These are phyloP conservation scores for Scalesia atractyloides DNA, from an alignment of 129 eudicot species.

Conservation along the genomic window DNA sequence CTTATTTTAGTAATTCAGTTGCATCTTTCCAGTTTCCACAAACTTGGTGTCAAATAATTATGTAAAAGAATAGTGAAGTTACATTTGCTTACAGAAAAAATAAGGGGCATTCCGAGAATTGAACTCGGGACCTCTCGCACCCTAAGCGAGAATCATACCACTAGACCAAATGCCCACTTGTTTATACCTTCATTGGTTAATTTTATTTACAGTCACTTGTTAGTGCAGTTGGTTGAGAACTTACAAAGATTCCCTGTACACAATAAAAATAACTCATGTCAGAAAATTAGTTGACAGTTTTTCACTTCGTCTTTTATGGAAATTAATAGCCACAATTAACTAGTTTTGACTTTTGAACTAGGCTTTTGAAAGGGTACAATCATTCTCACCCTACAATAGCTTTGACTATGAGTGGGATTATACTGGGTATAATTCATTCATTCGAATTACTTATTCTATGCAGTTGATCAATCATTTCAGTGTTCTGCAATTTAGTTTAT, in stretches of 20 bases:
- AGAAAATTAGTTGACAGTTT: constrained; percentile 13
- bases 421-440: too few species aligned
- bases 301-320: neutral
- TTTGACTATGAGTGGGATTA: too few species aligned
- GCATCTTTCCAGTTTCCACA: neutral
- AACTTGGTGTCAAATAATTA: neutral
- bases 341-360: constrained; percentile 2
- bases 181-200: constrained; percentile 8
- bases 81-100: neutral
- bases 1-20: constrained; percentile 11
- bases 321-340: neutral
- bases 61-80: neutral
- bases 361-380: too few species aligned
- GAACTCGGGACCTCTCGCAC: constrained; percentile 99
- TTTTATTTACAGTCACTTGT: neutral
- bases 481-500: neutral
- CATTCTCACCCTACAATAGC: too few species aligned
- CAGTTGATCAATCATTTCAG: neutral
- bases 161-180: constrained; percentile 92
- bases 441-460: constrained; percentile 10
- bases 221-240: neutral
- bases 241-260: constrained; percentile 1
- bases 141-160: constrained; percentile 99
- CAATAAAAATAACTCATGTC: neutral
- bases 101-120: constrained; percentile 80